Conservation (phyloP, 2,329 filamentous ascomycete species). For the Rutstroemia sp. region DNA sequence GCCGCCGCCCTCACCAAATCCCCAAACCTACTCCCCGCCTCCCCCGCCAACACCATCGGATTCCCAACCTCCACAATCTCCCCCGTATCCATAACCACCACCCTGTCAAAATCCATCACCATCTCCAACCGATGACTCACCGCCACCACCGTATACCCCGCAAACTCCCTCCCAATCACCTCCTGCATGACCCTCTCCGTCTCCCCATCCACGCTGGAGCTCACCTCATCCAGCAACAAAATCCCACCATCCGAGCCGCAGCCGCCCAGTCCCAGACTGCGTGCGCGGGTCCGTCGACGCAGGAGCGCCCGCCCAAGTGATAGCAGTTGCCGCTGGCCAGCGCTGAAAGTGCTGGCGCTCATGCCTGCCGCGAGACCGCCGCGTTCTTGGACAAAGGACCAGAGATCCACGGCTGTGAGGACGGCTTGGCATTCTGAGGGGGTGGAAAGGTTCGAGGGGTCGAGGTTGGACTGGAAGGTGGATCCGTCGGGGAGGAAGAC, state of each 20-base stretch:
- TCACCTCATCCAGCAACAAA: slow-evolving; percentile 30
- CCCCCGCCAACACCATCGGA: slow-evolving; percentile 1
- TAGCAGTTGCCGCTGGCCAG: slow-evolving; percentile 42
- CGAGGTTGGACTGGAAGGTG: slow-evolving; percentile 37
- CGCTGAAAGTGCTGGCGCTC: slow-evolving; percentile 30
- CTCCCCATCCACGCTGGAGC: slow-evolving; percentile 28
- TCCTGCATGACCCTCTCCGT: slow-evolving; percentile 49
- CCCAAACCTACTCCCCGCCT: slow-evolving; percentile 10
- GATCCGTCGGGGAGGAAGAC: slow-evolving; percentile 42
- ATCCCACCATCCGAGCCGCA: slow-evolving; percentile 28
- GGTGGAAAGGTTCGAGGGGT: slow-evolving; percentile 32
- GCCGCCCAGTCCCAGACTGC: neutral
- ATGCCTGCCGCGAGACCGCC: slow-evolving; percentile 35
- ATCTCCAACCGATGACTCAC: slow-evolving; percentile 34
- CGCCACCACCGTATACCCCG: slow-evolving; percentile 43
- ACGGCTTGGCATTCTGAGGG: slow-evolving; percentile 7
- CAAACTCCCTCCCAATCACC: slow-evolving; percentile 45
- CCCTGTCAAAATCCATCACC: slow-evolving; percentile 42
- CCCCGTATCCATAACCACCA: slow-evolving; percentile 41
- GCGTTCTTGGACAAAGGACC: slow-evolving; percentile 5
- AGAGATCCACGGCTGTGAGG: slow-evolving; percentile 10
- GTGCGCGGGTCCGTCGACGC: slow-evolving; percentile 23
- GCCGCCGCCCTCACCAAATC: slow-evolving; percentile 10
- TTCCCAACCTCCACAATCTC: slow-evolving; percentile 10
- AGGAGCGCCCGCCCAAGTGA: slow-evolving; percentile 40